Percentiles rank a stretch among this genome's conserved stretches.
Conservation (phyloP, 768 basidiomycete species). For the Ephemerocybe angulata region DNA sequence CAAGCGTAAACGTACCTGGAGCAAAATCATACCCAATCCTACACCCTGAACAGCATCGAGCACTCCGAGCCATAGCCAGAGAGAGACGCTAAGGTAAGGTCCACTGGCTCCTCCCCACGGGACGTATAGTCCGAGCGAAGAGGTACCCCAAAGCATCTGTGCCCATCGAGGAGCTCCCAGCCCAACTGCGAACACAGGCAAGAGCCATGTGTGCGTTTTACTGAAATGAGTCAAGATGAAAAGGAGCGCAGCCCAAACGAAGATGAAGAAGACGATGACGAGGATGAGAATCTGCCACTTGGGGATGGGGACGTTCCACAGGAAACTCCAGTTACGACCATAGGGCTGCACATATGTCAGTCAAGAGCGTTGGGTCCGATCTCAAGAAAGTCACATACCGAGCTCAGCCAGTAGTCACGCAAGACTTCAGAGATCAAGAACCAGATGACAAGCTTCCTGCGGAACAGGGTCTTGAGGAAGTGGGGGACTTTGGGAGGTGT, state of each 20-base stretch:
- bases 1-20: slow-evolving; percentile 49
- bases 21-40: slow-evolving; percentile 86
- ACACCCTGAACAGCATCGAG: slow-evolving; percentile 93
- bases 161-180: slow-evolving; percentile 94
- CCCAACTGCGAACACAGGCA: slow-evolving; percentile 94
- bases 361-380: slow-evolving; percentile 1
- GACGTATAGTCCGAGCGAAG: slow-evolving; percentile 87
- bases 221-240: slow-evolving; percentile 77
- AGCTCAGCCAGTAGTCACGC: slow-evolving; percentile 90
- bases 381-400: slow-evolving; percentile 44
- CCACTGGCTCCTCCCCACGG: slow-evolving; percentile 88
- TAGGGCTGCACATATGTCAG: slow-evolving; percentile 56
- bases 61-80: slow-evolving; percentile 96
- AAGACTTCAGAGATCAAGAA: slow-evolving; percentile 90
- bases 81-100: slow-evolving; percentile 82
- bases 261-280: slow-evolving; percentile 80
- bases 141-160: slow-evolving; percentile 97
- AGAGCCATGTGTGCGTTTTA: slow-evolving; percentile 92
- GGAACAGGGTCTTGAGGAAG: slow-evolving; percentile 85
- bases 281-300: slow-evolving; percentile 82
- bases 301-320: slow-evolving; percentile 81
- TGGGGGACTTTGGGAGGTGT: slow-evolving; percentile 93
- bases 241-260: slow-evolving; percentile 78
- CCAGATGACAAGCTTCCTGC: slow-evolving; percentile 90
- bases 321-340: slow-evolving; percentile 92